Conservation (phyloP, 2,329 filamentous ascomycete genomes). For the Cordyceps tenuipes region DNA sequence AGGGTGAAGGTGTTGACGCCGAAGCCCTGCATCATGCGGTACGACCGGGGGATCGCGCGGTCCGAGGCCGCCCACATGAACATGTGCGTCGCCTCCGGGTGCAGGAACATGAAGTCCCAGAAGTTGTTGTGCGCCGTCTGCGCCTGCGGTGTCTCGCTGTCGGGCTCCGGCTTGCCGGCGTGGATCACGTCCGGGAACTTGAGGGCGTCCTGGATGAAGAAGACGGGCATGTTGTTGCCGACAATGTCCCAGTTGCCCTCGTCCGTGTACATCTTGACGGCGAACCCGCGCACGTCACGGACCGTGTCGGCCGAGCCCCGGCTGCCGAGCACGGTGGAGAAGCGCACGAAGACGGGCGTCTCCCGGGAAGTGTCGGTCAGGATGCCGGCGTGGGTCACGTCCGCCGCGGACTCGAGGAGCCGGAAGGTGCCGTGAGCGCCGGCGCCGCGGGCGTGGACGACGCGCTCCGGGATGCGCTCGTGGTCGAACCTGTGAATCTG, state of each 20-base stretch:
- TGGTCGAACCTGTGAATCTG: constrained; percentile 69
- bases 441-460: constrained; percentile 62
- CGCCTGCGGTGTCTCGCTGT: constrained; percentile 63
- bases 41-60: constrained; percentile 63
- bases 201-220: constrained; percentile 68
- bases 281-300: constrained; percentile 75
- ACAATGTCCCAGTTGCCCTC: constrained; percentile 73
- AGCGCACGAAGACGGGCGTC: constrained; percentile 63
- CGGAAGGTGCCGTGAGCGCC: constrained; percentile 64
- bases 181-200: constrained; percentile 64
- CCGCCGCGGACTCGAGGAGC: constrained; percentile 55
- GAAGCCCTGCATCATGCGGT: constrained; percentile 80
- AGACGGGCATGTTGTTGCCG: constrained; percentile 67
- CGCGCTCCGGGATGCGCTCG: constrained; percentile 50
- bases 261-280: constrained; percentile 57
- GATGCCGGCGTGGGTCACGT: constrained; percentile 59
- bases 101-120: constrained; percentile 63
- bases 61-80: constrained; percentile 74
- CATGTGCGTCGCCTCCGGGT: constrained; percentile 69
- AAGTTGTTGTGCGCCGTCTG: constrained; percentile 68
- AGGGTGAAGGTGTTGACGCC: constrained; percentile 74
- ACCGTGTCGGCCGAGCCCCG: constrained; percentile 73
- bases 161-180: constrained; percentile 59
- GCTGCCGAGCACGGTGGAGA: constrained; percentile 70
- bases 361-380: constrained; percentile 47